Evolutionary conservation across 1,139 yeast species (phyloP).

Genomic region (Taiozyma sp.): DNA sequence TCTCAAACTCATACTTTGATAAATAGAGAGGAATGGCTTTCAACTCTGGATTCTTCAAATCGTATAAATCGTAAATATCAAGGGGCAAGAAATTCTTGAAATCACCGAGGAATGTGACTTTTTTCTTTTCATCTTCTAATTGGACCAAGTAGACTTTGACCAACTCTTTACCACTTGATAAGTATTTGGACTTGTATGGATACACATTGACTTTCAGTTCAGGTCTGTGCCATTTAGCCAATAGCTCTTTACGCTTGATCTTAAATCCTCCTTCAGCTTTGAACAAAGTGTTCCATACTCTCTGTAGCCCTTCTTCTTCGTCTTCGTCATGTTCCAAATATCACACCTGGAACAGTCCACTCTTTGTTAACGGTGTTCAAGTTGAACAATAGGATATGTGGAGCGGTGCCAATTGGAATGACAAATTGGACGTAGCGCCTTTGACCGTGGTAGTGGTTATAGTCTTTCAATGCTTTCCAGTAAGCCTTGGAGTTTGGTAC

Average conservation of each 20-base stretch:
- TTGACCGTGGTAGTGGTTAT: slow-evolving; percentile 29
- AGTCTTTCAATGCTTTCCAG: slow-evolving; percentile 25
- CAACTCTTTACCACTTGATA: slow-evolving; percentile 30
- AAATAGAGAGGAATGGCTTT: slow-evolving; percentile 20
- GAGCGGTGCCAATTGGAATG: slow-evolving; percentile 31
- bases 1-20: slow-evolving; percentile 24
- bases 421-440: slow-evolving; percentile 32
- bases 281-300: slow-evolving; percentile 26
- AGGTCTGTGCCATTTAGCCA: slow-evolving; percentile 37
- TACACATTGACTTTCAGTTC: slow-evolving; percentile 30
- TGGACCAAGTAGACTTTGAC: slow-evolving; percentile 30
- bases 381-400: slow-evolving; percentile 30
- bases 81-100: slow-evolving; percentile 29
- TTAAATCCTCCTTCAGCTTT: slow-evolving; percentile 8
- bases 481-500: slow-evolving; percentile 6
- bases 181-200: slow-evolving; percentile 33
- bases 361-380: slow-evolving; percentile 8
- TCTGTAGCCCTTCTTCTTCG: slow-evolving; percentile 26
- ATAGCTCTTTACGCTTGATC: slow-evolving; percentile 24
- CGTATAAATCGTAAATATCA: slow-evolving; percentile 32
- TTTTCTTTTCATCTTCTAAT: slow-evolving; percentile 25
- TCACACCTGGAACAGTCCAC: slow-evolving; percentile 29
- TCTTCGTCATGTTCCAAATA: slow-evolving; percentile 27
- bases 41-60: slow-evolving; percentile 23
- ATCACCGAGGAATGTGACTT: slow-evolving; percentile 26